phyloP scores from a whole-genome alignment of 176 grass and related monocot genomes.

The Elymus sibiricus region DNA sequence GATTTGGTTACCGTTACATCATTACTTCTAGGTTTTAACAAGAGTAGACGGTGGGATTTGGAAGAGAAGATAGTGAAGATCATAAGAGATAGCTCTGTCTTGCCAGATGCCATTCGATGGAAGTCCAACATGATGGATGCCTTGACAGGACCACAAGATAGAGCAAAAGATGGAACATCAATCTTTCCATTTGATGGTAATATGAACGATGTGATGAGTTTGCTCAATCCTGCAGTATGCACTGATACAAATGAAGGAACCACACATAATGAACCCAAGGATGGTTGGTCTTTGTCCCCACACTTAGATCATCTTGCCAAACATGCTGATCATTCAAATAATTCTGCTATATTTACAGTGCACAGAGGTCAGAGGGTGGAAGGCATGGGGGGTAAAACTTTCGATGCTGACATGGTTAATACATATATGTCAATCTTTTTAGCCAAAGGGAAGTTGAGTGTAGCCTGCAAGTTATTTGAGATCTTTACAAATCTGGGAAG shows the following conservation, averaged over 20 bases:
- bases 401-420: conserved; percentile 89
- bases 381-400: conserved; percentile 56
- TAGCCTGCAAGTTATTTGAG: conserved; percentile 96
- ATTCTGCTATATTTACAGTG: conserved; percentile 43
- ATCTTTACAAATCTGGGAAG: conserved; percentile 57
- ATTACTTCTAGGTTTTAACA: conserved; percentile 73
- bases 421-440: conserved; percentile 96
- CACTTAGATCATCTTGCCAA: conserved; percentile 75
- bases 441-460: conserved; percentile 76
- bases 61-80: conserved; percentile 75
- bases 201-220: conserved; percentile 59
- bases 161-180: conserved; percentile 62
- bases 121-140: conserved; percentile 73
- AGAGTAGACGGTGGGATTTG: conserved; percentile 66
- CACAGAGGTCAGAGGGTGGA: conserved; percentile 68
- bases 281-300: conserved; percentile 84
- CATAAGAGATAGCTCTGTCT: conserved; percentile 50
- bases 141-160: conserved; percentile 66
- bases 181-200: conserved; percentile 64
- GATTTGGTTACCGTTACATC: conserved; percentile 87
- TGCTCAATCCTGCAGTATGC: conserved; percentile 39
- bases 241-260: conserved; percentile 29
- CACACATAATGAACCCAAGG: conserved; percentile 37
- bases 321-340: conserved; percentile 37
- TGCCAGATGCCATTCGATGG: conserved; percentile 66